Conservation (phyloP, 331 rosid species). For the Ulmus americana region DNA sequence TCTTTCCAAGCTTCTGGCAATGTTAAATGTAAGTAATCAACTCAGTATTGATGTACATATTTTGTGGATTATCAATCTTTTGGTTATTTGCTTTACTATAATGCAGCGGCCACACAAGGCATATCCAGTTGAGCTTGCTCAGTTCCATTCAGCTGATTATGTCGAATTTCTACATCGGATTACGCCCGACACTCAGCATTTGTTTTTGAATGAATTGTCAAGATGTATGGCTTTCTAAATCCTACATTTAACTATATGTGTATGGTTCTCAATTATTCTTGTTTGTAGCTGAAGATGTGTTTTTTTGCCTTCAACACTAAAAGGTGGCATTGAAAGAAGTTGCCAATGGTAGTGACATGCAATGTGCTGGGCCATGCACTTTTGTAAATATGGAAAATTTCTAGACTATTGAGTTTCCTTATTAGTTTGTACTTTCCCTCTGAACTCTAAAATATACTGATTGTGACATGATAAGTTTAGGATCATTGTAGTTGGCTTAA, state of each 20-base stretch:
- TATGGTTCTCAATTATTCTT: neutral
- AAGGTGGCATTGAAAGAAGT: too few species aligned
- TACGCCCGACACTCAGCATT: conserved; percentile 74
- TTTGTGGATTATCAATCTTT: conserved; percentile 4
- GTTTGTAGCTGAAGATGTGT: neutral
- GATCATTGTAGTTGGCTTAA: neutral
- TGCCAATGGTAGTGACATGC: neutral
- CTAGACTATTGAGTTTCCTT: neutral
- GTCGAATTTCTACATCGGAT: conserved; percentile 91
- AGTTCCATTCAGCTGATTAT: conserved; percentile 87
- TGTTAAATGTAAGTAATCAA: neutral
- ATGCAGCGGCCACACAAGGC: conserved; percentile 97
- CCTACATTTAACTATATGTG: neutral
- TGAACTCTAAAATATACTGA: neutral
- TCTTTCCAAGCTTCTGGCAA: neutral
- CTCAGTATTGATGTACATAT: neutral
- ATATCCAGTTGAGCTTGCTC: conserved; percentile 97
- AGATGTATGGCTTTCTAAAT: conserved; percentile 44
- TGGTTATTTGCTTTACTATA: conserved; percentile 16
- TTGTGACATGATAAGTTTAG: neutral
- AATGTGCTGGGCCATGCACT: neutral
- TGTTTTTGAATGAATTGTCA: conserved; percentile 64
- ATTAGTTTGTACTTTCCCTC: neutral
- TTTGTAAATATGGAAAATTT: neutral
- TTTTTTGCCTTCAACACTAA: too few species aligned